Percentiles rank a stretch among this genome's conserved stretches.
Evolutionary conservation across 495 filamentous ascomycete species (phyloP).

Genomic region (Chaetomium tenue): DNA sequence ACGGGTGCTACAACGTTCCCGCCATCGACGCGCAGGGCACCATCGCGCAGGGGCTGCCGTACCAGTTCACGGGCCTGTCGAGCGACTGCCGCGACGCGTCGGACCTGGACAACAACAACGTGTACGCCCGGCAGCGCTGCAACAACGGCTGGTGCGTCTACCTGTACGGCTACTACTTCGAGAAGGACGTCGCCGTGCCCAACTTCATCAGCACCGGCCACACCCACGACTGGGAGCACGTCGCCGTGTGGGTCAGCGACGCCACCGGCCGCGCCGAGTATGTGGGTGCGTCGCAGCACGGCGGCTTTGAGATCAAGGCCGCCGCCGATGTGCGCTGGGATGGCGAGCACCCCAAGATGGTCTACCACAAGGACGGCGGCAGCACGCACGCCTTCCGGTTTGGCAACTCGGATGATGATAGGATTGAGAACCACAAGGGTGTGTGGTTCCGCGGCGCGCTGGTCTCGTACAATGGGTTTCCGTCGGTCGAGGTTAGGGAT

Average conservation of each 20-base stretch:
- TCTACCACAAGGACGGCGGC: conserved; percentile 48
- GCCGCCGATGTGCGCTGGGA: conserved; percentile 42
- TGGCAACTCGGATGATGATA: conserved; percentile 39
- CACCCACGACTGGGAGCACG: conserved; percentile 51
- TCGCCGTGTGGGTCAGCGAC: conserved; percentile 43
- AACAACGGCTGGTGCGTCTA: conserved; percentile 48
- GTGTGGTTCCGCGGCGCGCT: conserved; percentile 43
- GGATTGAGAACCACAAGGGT: conserved; percentile 43
- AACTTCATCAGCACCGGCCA: conserved; percentile 40
- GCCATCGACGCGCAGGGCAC: conserved; percentile 41
- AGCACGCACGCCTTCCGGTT: conserved; percentile 47
- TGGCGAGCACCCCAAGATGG: conserved; percentile 44
- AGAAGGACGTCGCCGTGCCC: conserved; percentile 45
- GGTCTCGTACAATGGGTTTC: conserved; percentile 44
- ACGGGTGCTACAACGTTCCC: conserved; percentile 50
- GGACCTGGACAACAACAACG: conserved; percentile 47
- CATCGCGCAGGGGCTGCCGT: conserved; percentile 40
- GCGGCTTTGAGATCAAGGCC: conserved; percentile 36
- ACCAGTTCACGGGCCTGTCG: conserved; percentile 35
- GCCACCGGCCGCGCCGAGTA: conserved; percentile 30
- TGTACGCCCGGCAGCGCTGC: conserved; percentile 47
- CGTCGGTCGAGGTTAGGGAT: conserved; percentile 24
- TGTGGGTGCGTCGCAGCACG: conserved; percentile 43
- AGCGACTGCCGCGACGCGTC: conserved; percentile 41
- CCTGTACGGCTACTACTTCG: conserved; percentile 51